These are phyloP conservation scores for Entomortierella parvispora DNA, from an alignment of 192 early-diverging fungal genomes.

Conservation along the genomic window DNA sequence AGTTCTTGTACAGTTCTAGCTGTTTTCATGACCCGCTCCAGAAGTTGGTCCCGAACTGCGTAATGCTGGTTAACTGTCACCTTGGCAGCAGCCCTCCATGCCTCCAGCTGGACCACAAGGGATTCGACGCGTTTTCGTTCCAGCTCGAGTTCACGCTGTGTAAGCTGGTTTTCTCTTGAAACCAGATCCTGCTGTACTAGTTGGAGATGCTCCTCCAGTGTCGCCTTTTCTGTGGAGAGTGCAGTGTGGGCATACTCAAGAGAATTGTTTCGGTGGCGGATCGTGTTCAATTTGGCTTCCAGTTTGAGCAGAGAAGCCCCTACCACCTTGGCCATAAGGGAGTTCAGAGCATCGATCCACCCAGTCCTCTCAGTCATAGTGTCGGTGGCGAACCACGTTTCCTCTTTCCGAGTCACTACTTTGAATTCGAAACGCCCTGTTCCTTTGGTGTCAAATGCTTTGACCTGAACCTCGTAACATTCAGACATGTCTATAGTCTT, in stretches of 20 bases:
- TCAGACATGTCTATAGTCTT: slow-evolving; percentile 63
- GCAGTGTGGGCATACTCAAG: slow-evolving; percentile 25
- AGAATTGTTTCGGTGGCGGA: slow-evolving; percentile 39
- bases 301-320: slow-evolving; percentile 56
- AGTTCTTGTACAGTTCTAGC: slow-evolving; percentile 42
- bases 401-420: slow-evolving; percentile 56
- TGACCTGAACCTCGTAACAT: slow-evolving; percentile 57
- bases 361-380: slow-evolving; percentile 55
- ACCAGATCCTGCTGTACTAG: slow-evolving; percentile 39
- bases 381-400: slow-evolving; percentile 58
- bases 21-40: slow-evolving; percentile 47
- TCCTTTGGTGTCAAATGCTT: slow-evolving; percentile 49
- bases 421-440: slow-evolving; percentile 60
- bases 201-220: slow-evolving; percentile 27
- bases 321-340: slow-evolving; percentile 61
- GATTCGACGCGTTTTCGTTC: slow-evolving; percentile 42
- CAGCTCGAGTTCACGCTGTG: slow-evolving; percentile 34
- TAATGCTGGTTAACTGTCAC: slow-evolving; percentile 52
- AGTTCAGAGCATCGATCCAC: slow-evolving; percentile 59
- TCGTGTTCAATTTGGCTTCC: slow-evolving; percentile 48
- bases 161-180: slow-evolving; percentile 27
- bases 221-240: background rate
- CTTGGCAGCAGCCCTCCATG: slow-evolving; percentile 42
- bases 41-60: slow-evolving; percentile 35
- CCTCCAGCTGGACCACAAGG: slow-evolving; percentile 35